Base-by-base conservation (phyloP, 176 grass and related monocot species). In the Ensete ventricosum region DNA sequence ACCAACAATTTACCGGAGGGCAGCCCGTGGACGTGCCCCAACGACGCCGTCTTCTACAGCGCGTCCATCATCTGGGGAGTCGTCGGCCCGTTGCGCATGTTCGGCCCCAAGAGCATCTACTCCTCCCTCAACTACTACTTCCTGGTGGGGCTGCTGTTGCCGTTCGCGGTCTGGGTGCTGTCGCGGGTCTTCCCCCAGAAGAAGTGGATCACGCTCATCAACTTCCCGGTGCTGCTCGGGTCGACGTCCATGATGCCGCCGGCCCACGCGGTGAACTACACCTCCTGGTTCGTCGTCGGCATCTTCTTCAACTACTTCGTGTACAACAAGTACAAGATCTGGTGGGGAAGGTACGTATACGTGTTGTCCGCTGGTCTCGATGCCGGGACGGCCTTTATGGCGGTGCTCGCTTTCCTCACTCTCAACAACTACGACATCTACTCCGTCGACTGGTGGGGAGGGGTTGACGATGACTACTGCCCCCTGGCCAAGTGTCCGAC, bases 11-110 rank as follows among this genome's bases (percentile, higher is more conserved):
- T 90, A 34, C 74, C 88, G 1, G 75, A 79, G 3, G 86, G 84
- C 16, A 98, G 88, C 84, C 94, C 94, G 0, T 98, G 88, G 94
- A 98, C 94, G 48, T 98, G 94, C 76, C 94, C 94, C 0, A 27
- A 76, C 58, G 88, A 93, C 73, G 77, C 86, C 7, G 90, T 98
- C 43, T 98, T 98, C 80, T 98, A 82, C 73, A 90, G 93, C 72
- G 90, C 94, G 1, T 98, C 94, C 12, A 81, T 98, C 43, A 93
- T 98, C 78, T 98, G 94, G 94, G 90, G 94, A 19, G 84, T 98
- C 3, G 90, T 98, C 9, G 94, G 90, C 0, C 94, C 94, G 1
- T 64, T 73, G 14, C 88, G 88, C 1, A 98, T 98, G 86, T 98
- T 98, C 54, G 90, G 94, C 1, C 74, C 50, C 9, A 75, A 85